Evolutionary conservation across 176 grass and related monocot species (phyloP), one percentile per base, ranked within the genome.

Genomic region (Carex kokanica): DNA sequence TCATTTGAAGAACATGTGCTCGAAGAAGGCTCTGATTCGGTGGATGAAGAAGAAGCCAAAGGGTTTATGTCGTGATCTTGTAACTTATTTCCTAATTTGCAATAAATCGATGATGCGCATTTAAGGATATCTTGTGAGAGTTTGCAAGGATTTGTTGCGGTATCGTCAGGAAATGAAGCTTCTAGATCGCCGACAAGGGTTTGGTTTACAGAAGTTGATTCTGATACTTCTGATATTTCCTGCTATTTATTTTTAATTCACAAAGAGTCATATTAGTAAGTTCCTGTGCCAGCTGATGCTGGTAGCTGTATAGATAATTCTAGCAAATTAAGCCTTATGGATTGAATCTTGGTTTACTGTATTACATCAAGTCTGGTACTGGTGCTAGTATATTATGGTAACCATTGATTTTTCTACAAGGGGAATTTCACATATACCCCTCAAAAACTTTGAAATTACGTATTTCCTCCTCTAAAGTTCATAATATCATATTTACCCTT

Each of bases 71-170:
- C 59, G 21, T 81, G 83, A 31, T 66, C 52, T 2, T 41, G 41
- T 43, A 69, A 54, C 29, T 54, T 53, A 78, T 51, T 82, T 57
- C 83, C 87, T 81, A 88, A 60, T 81, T 85, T 88, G 74, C 87
- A 88, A 60, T 88, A 88, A 36, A 88, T 74, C 23, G 87, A 66
- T 81, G 87, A 73, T 81, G 85, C 74, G 77, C 87, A 88, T 88
- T 62, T 74, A 24, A 88, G 40, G 57, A 88, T 88, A 14, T 88
- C 87, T 85, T 82, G 78, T 58, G 87, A 88, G 81, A 88, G 87
- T 81, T 75, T 88, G 80, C 87, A 82, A 74, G 78, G 83, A 85
- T 18, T 74, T 52, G 70, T 45, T 0, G 61, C 62, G 64, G 70
- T 84, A 59, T 84, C 64, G 53, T 64, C 62, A 79, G 23, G 58